Percentiles rank a stretch among this genome's conserved stretches.
Conservation (phyloP, 768 basidiomycete species). For the Paxillus rubicundulus region DNA sequence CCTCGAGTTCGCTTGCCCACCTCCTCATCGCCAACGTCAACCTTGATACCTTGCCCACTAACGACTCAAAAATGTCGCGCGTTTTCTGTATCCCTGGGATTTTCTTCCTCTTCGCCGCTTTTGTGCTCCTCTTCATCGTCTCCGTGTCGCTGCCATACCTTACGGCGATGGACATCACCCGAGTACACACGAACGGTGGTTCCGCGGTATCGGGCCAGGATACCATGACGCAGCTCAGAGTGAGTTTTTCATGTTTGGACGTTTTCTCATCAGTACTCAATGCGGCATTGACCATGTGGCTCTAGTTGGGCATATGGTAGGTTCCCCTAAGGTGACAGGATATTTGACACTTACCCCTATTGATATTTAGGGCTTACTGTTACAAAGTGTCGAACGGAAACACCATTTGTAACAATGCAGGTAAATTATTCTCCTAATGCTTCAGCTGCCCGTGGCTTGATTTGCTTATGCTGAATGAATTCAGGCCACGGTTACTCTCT, state of each 20-base stretch:
- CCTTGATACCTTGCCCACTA: not conserved
- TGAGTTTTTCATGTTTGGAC: slow-evolving; percentile 35
- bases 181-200: slow-evolving; percentile 46
- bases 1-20: not conserved
- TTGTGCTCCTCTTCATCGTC: slow-evolving; percentile 64
- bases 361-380: slow-evolving; percentile 66
- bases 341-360: slow-evolving; percentile 4
- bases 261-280: slow-evolving; percentile 1
- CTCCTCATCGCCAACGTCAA: not conserved
- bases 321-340: not conserved
- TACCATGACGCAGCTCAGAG: slow-evolving; percentile 48
- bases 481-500: slow-evolving; percentile 59
- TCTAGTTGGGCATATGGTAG: slow-evolving; percentile 72
- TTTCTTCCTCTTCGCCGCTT: slow-evolving; percentile 55
- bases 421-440: slow-evolving; percentile 29
- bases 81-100: slow-evolving; percentile 61
- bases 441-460: not conserved
- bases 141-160: slow-evolving; percentile 73
- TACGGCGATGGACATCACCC: slow-evolving; percentile 62
- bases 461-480: not conserved
- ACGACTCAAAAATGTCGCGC: slow-evolving; percentile 36
- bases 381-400: slow-evolving; percentile 43
- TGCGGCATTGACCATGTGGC: slow-evolving; percentile 5
- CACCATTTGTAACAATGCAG: slow-evolving; percentile 41
- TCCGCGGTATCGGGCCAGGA: slow-evolving; percentile 20